Base-by-base conservation (phyloP, 2,329 filamentous ascomycete species). In the Sporothrix pallida region DNA sequence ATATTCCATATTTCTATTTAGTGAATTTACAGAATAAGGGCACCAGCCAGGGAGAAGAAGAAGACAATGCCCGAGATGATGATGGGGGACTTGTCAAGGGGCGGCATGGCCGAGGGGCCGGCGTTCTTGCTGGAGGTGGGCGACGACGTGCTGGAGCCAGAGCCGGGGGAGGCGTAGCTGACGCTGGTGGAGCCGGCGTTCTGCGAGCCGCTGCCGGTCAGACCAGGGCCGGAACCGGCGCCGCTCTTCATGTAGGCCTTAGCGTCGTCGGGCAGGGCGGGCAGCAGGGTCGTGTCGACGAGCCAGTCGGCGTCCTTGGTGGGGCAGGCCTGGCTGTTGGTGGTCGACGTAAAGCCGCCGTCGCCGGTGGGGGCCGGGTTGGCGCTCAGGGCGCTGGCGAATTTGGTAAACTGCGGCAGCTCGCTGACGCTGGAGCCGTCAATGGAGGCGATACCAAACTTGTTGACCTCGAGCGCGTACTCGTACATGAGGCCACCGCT, bases 401-500 rank as follows among this genome's bases (percentile, higher is more conserved):
- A 86, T 75, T 83, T 82, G 65, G 83, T 81, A 83, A 91, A 97
- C 79, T 95, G 93, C 56, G 82, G 76, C 48, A 86, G 83, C 76
- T 91, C 87, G 46, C 83, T 84, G 74, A 92, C 87, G 42, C 82
- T 83, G 80, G 82, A 78, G 76, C 86, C 87, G 65, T 82, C 80
- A 79, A 96, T 85, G 74, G 88, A 83, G 80, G 95, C 94, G 74
- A 97, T 91, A 76, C 95, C 95, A 82, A 90, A 98, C 63, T 91
- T 87, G 84, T 91, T 93, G 75, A 87, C 86, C 83, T 97, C 94
- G 79, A 92, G 84, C 10, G 92, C 91, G 86, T 97, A 99, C 84
- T 98, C 95, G 85, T 98, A 99, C 82, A 98, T 93, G 54, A 99
- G 89, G 82, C 96, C 96, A 79, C 96, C 96, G 56, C 95, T 98